Base-by-base conservation (phyloP, 345 rosid species). In the Zanthoxylum bungeanum region DNA sequence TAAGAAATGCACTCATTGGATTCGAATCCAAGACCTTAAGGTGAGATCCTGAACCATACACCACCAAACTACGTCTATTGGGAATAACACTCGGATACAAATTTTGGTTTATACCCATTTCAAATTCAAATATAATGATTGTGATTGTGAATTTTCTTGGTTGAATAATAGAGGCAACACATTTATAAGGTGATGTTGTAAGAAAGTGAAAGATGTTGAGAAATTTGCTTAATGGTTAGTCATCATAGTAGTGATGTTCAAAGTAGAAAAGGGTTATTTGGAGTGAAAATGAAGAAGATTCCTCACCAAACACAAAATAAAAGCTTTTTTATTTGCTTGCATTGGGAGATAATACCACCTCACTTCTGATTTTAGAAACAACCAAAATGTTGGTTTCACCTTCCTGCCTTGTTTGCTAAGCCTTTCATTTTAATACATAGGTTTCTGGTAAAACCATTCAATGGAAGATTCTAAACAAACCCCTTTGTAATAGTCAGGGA, bases 291-390 rank as follows among this genome's bases (percentile, higher is more conserved):
- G 53, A 86, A 82, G 89, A 22, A 82, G 89, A 22, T 49, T 19
- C 39, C 53, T 57, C 76, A 77, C 84, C 90, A 60, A 79, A 83
- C 78, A 9, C 28, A 63, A 64, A 66, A 70, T 31, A 1, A 53
- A 78, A n/a, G 27, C 37, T 25, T 53, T 61, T 70, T 87, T n/a
- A n/a, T n/a, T n/a, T 79, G 89, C 91, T 83, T 85, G 85, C 78
- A 57, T 50, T 81, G 42, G 71, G 84, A 78, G 89, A 39, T n/a
- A n/a, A n/a, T n/a, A n/a, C n/a, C 68, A 77, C 52, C 77, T 71
- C 61, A 9, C 56, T 72, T 7, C 16, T 7, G 33, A 55, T 68
- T n/a, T 24, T 49, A 57, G 56, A 34, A 22, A 62, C 63, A 40
- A 3, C 30, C 74, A 81, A 82, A 68, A 75, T 71, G 74, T 70